phyloP scores from a whole-genome alignment of 1,139 yeast species.

The Eremothecium coryli region DNA sequence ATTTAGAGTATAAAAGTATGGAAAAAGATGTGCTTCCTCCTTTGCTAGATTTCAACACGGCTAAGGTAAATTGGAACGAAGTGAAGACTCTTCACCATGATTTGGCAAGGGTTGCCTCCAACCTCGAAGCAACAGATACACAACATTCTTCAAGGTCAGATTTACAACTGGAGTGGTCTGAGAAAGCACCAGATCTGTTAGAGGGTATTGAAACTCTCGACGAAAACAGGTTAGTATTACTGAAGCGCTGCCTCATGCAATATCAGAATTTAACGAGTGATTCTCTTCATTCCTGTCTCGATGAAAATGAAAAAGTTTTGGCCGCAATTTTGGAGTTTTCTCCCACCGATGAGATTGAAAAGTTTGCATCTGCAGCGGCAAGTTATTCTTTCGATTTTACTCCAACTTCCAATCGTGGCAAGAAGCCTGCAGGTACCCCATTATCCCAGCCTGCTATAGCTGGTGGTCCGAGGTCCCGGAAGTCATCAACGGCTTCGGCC shows the following conservation, averaged over 20 bases:
- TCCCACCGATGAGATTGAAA: constrained; percentile 47
- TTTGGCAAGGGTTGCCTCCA: constrained; percentile 34
- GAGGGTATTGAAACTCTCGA: constrained; percentile 73
- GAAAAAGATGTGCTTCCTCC: constrained; percentile 51
- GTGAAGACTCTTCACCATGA: constrained; percentile 36
- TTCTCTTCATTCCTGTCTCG: constrained; percentile 38
- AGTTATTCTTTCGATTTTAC: constrained; percentile 17
- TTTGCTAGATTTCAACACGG: constrained; percentile 42
- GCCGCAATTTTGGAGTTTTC: constrained; percentile 54
- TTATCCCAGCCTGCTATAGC: constrained; percentile 9
- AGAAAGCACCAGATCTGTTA: constrained; percentile 69
- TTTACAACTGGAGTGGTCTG: constrained; percentile 46
- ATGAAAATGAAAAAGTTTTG: constrained; percentile 55
- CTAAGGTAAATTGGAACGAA: constrained; percentile 44
- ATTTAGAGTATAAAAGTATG: constrained; percentile 42
- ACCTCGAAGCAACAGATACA: constrained; percentile 28
- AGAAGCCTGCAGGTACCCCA: neutral
- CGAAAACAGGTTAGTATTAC: constrained; percentile 50
- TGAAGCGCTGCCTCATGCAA: constrained; percentile 61
- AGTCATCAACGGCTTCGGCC: constrained; percentile 21
- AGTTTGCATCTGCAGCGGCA: constrained; percentile 43
- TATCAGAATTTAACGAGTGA: constrained; percentile 57
- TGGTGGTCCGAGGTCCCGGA: constrained; percentile 15
- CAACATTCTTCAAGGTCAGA: constrained; percentile 12
- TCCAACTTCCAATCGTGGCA: constrained; percentile 10